phyloP scores from a whole-genome alignment of 768 basidiomycete genomes.

The Calocera cornea region DNA sequence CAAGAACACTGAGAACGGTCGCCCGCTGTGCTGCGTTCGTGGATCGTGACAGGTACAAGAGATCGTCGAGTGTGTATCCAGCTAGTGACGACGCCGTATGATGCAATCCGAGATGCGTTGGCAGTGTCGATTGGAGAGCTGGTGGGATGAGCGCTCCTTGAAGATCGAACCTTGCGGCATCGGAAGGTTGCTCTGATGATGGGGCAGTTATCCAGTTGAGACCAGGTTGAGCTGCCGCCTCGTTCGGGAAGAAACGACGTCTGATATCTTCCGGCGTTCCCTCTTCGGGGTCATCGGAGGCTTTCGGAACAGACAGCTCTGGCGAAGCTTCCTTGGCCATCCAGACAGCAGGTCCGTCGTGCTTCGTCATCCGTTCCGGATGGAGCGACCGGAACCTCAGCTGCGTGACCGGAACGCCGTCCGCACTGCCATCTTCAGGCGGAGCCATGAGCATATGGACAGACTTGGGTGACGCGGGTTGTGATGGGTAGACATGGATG shows the following conservation, averaged over 20 bases:
- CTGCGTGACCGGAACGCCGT: constrained; percentile 17
- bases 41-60: constrained; percentile 65
- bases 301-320: constrained; percentile 14
- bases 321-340: neutral
- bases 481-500: constrained; percentile 71
- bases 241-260: constrained; percentile 64
- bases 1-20: constrained; percentile 63
- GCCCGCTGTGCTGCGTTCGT: constrained; percentile 74
- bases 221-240: constrained; percentile 52
- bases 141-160: constrained; percentile 53
- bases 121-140: constrained; percentile 41
- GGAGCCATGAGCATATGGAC: constrained; percentile 43
- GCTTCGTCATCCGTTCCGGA: constrained; percentile 22
- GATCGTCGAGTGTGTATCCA: constrained; percentile 78
- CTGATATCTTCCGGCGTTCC: constrained; percentile 77
- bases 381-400: constrained; percentile 23
- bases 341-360: constrained; percentile 7
- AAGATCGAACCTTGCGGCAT: constrained; percentile 44
- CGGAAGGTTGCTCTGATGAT: constrained; percentile 12
- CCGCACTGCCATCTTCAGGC: constrained; percentile 17
- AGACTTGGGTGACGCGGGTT: constrained; percentile 58
- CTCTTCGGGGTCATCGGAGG: constrained; percentile 31
- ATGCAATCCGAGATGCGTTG: constrained; percentile 77
- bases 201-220: constrained; percentile 63
- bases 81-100: constrained; percentile 73